Conservation (phyloP, 2,329 filamentous ascomycete genomes). For the Pseudopyrenochaeta lycopersici region DNA sequence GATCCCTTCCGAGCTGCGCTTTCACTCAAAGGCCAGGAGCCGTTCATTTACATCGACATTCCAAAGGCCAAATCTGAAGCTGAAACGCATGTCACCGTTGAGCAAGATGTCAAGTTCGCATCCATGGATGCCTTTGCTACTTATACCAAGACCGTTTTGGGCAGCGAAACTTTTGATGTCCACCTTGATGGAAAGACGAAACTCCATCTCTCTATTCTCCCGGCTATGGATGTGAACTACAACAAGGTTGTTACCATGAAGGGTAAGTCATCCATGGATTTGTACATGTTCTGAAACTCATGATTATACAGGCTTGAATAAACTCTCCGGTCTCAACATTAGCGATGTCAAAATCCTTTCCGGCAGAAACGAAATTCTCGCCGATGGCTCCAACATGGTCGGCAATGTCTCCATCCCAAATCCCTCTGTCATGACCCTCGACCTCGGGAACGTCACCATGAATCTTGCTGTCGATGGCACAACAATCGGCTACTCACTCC, state of each 20-base stretch:
- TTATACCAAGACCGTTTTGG: slow-evolving; percentile 60
- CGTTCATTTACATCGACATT: slow-evolving; percentile 58
- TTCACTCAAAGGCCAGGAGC: slow-evolving; percentile 53
- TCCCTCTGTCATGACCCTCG: slow-evolving; percentile 68
- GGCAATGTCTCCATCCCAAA: slow-evolving; percentile 70
- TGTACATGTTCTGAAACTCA: slow-evolving; percentile 3
- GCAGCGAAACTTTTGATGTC: slow-evolving; percentile 59
- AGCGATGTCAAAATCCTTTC: slow-evolving; percentile 60
- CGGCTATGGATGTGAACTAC: slow-evolving; percentile 61
- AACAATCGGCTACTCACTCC: slow-evolving; percentile 64
- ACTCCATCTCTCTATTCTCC: slow-evolving; percentile 61
- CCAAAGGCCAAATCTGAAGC: slow-evolving; percentile 55
- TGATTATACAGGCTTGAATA: slow-evolving; percentile 60
- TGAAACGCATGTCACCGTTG: slow-evolving; percentile 52
- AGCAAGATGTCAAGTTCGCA: slow-evolving; percentile 56
- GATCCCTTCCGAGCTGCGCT: slow-evolving; percentile 63
- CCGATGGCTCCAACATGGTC: slow-evolving; percentile 67
- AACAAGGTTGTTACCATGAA: slow-evolving; percentile 66
- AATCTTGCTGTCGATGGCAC: slow-evolving; percentile 63
- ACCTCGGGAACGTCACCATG: slow-evolving; percentile 73
- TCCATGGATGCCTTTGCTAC: slow-evolving; percentile 57
- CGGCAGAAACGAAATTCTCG: slow-evolving; percentile 38
- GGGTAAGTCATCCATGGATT: slow-evolving; percentile 49
- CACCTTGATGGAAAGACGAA: slow-evolving; percentile 62
- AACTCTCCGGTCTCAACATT: slow-evolving; percentile 64